These are phyloP conservation scores for Penicillium tannophilum DNA, from an alignment of 495 filamentous ascomycete genomes.

Conservation along the genomic window DNA sequence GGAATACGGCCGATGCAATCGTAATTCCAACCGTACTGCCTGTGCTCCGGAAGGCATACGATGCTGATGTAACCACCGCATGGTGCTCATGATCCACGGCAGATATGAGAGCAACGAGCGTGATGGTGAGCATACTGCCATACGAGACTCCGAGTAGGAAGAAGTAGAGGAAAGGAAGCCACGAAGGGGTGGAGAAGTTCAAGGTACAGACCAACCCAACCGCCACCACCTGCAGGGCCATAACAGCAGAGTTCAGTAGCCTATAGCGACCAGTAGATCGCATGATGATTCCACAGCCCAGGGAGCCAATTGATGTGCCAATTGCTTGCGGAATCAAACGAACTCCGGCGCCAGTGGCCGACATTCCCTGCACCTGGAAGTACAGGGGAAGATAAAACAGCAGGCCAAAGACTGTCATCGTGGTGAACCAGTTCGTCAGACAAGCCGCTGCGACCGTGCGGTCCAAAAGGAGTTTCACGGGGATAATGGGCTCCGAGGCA, in stretches of 20 bases:
- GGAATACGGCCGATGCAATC: constrained; percentile 75
- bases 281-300: constrained; percentile 75
- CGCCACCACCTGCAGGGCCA: constrained; percentile 55
- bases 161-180: constrained; percentile 69
- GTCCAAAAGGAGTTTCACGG: constrained; percentile 72
- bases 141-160: constrained; percentile 69
- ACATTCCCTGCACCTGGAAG: constrained; percentile 74
- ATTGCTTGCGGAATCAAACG: constrained; percentile 67
- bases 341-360: constrained; percentile 69
- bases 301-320: constrained; percentile 70
- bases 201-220: constrained; percentile 56
- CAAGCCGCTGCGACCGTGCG: constrained; percentile 75
- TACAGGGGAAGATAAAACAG: constrained; percentile 83
- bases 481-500: constrained; percentile 79
- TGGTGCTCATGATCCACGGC: constrained; percentile 82
- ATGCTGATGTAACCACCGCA: constrained; percentile 82
- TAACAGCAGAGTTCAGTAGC: constrained; percentile 53
- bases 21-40: constrained; percentile 85
- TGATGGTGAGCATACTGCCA: constrained; percentile 77
- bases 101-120: constrained; percentile 75
- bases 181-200: constrained; percentile 56
- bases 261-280: constrained; percentile 74
- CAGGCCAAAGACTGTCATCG: constrained; percentile 54
- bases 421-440: constrained; percentile 71
- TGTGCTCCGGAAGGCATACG: constrained; percentile 79